Base-by-base conservation (phyloP, 805 yeast species). In the Wilhelminamyces savonicus region DNA sequence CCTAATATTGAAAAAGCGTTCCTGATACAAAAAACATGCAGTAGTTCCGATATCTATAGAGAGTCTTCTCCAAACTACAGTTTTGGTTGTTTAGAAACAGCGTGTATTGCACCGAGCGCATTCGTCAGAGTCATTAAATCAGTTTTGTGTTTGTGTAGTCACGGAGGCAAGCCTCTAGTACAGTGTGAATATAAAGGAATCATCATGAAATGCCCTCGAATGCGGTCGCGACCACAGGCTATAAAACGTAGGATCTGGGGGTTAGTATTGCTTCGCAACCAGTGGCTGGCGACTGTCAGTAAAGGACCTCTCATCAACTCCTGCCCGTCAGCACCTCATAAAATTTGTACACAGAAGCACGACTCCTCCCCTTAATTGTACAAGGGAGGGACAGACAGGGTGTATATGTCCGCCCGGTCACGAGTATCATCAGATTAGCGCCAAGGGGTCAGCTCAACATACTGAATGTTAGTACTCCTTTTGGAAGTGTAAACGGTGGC, bases 371-470 rank as follows among this genome's bases (percentile, higher is more conserved):
- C 49, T 36, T 36, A n/a, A 52, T 55, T 56, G 65, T 57, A 58
- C 66, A 59, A 61, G 52, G 40, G 43, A 54, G 67, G 69, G 67
- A 41, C 40, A 37, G 32, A 35, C 40, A 48, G 48, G 55, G 44
- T 28, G 20, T 42, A 42, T 64, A 64, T 64, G 71, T 64, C 71
- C 71, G 71, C 71, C 71, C 71, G 71, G 71, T 64, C 71, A 59
- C 56, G 52, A 37, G 50, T 61, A 50, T 64, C 68, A 53, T 64
- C 71, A 59, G 56, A 42, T 7, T 6, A 8, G 18, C 21, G 13
- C 14, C 27, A 30, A 30, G 26, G 24, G 22, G 27, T 28, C 18
- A 17, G 19, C 19, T 17, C 19, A n/a, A 17, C 19, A 17, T 17
- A 17, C 19, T 8, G 6, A 8, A 8, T 8, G 19, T 17, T 17